A percentile compares a stretch with the other conserved stretches of the same genome.
These are phyloP conservation scores for Monosporozyma unispora DNA, from an alignment of 805 yeast genomes.

Conservation along the genomic window DNA sequence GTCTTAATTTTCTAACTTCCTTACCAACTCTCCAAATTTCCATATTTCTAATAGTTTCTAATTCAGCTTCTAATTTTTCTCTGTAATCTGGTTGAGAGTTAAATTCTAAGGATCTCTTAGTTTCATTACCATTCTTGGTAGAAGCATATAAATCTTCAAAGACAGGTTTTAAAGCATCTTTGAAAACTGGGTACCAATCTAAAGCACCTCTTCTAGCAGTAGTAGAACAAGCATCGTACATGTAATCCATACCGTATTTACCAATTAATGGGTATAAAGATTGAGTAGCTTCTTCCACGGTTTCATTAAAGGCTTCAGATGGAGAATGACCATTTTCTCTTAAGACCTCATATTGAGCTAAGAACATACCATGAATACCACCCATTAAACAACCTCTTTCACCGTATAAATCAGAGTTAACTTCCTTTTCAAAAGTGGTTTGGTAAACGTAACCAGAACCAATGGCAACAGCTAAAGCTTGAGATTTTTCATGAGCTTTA, in stretches of 20 bases:
- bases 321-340: constrained; percentile 99
- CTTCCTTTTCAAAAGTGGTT: constrained; percentile 99
- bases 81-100: constrained; percentile 98
- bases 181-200: constrained; percentile 99
- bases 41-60: constrained; percentile 87
- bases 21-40: constrained; percentile 99
- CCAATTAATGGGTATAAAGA: constrained; percentile 98
- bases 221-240: constrained; percentile 99
- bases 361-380: constrained; percentile 99
- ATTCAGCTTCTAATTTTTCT: constrained; percentile 88
- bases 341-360: constrained; percentile 98
- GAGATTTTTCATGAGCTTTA: constrained; percentile 97
- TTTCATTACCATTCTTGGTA: constrained; percentile 93
- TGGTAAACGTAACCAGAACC: constrained; percentile 99
- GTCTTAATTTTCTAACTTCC: constrained; percentile 99
- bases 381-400: constrained; percentile 99
- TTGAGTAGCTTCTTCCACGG: constrained; percentile 99
- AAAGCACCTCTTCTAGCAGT: constrained; percentile 99
- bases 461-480: constrained; percentile 96
- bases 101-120: constrained; percentile 96
- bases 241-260: constrained; percentile 99
- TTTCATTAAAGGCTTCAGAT: constrained; percentile 99
- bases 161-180: constrained; percentile 97
- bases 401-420: constrained; percentile 97
- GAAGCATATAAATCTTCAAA: constrained; percentile 93